Percentiles rank a stretch among this genome's conserved stretches.
Evolutionary conservation across 169 alveolate genomes (phyloP).

Genomic region (Theileria parva): DNA sequence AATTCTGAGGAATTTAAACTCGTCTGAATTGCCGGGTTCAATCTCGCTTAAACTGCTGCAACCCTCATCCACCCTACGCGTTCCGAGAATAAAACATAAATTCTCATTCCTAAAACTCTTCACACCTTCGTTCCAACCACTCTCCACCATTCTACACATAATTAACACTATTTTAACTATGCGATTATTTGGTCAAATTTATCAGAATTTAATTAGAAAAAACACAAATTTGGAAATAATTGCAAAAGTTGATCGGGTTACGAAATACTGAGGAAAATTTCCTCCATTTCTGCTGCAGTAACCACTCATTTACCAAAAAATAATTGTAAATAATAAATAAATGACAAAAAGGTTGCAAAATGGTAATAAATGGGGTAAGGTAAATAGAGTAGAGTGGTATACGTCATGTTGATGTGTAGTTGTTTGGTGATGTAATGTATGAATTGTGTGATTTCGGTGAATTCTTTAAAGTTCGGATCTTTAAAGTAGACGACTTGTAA

Average conservation of each 20-base stretch:
- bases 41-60: neutral
- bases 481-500: constrained; percentile 37
- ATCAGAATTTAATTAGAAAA: neutral
- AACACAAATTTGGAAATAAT: neutral
- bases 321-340: too few relatives aligned
- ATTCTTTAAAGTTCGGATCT: constrained; percentile 22
- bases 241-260: constrained; percentile 1
- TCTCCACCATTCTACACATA: constrained; percentile 31
- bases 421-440: neutral
- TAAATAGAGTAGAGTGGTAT: neutral
- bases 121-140: constrained; percentile 43
- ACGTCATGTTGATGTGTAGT: constrained; percentile 22
- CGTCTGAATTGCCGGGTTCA: constrained; percentile 52
- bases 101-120: constrained; percentile 18
- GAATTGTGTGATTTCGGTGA: constrained; percentile 43
- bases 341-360: too few relatives aligned
- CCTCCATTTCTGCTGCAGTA: neutral
- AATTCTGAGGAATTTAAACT: constrained; percentile 56
- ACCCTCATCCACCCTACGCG: constrained; percentile 37
- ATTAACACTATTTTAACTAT: neutral
- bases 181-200: neutral
- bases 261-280: neutral
- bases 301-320: too few relatives aligned
- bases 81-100: constrained; percentile 35
- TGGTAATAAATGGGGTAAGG: too few relatives aligned